Conservation (phyloP, 2,329 filamentous ascomycete genomes). For the Verruconis gallopava region DNA sequence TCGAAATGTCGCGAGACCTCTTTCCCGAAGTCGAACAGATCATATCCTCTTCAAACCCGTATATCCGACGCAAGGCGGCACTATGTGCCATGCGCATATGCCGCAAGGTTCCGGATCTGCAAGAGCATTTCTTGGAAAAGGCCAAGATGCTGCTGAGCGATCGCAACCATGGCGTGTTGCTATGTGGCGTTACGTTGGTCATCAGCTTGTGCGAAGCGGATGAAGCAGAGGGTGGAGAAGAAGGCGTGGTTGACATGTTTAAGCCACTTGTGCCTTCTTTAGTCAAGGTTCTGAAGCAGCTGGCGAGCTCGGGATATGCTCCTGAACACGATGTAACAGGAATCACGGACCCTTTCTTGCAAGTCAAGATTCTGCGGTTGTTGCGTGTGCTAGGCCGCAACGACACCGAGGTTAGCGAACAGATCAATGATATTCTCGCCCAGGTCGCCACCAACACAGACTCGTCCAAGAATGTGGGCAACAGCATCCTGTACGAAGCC, state of each 20-base stretch:
- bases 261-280: slow-evolving; percentile 71
- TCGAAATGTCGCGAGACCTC: slow-evolving; percentile 96
- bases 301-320: slow-evolving; percentile 91
- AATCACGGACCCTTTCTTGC: slow-evolving; percentile 93
- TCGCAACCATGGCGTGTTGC: slow-evolving; percentile 85
- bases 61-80: slow-evolving; percentile 91
- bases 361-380: slow-evolving; percentile 87
- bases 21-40: slow-evolving; percentile 93
- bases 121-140: slow-evolving; percentile 95
- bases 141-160: slow-evolving; percentile 78
- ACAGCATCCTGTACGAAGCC: slow-evolving; percentile 94
- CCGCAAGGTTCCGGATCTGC: slow-evolving; percentile 90
- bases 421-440: slow-evolving; percentile 96
- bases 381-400: slow-evolving; percentile 77
- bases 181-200: slow-evolving; percentile 84
- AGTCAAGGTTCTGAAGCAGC: slow-evolving; percentile 79
- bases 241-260: slow-evolving; percentile 83
- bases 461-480: slow-evolving; percentile 95
- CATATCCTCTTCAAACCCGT: slow-evolving; percentile 89
- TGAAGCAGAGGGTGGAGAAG: slow-evolving; percentile 80
- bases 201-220: slow-evolving; percentile 90
- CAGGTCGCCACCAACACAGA: slow-evolving; percentile 98
- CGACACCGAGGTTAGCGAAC: slow-evolving; percentile 77
- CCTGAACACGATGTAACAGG: slow-evolving; percentile 97
- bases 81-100: slow-evolving; percentile 99